Percentiles rank a stretch among this genome's conserved stretches.
Conservation (phyloP, 768 basidiomycete genomes). For the Termitomyces sp. region DNA sequence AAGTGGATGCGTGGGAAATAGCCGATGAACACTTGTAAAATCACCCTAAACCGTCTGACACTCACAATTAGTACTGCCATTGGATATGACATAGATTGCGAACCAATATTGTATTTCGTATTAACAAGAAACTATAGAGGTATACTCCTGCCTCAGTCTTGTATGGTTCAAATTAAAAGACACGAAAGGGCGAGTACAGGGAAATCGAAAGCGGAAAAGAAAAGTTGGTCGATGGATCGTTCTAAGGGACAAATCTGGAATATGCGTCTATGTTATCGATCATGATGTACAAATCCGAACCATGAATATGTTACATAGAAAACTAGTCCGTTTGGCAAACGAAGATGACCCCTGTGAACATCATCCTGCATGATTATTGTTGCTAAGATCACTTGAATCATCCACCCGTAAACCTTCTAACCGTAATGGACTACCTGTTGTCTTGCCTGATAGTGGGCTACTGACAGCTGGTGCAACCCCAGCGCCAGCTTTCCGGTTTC, state of each 20-base stretch:
- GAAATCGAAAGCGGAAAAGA: background rate
- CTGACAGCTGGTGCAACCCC: constrained; percentile 18
- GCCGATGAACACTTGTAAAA: no score
- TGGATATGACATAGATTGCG: background rate
- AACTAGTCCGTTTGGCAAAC: background rate
- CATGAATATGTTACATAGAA: background rate
- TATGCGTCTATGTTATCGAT: background rate
- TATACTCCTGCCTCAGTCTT: background rate
- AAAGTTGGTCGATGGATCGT: no score
- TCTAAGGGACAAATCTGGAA: background rate
- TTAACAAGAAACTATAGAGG: background rate
- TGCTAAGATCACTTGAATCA: constrained; percentile 12
- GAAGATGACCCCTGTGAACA: background rate
- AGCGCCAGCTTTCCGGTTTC: constrained; percentile 37
- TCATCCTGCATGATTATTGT: constrained; percentile 17
- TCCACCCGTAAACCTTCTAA: constrained; percentile 20
- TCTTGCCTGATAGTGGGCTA: constrained; percentile 30
- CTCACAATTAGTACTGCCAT: no score
- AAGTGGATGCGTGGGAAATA: background rate
- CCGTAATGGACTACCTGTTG: constrained; percentile 19
- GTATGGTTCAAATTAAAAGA: no score
- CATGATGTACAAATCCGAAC: background rate
- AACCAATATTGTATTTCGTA: background rate
- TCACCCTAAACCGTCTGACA: no score
- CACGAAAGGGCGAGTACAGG: background rate